Conservation (phyloP, 164 flowering plant species). For the Chimonanthus salicifolius region DNA sequence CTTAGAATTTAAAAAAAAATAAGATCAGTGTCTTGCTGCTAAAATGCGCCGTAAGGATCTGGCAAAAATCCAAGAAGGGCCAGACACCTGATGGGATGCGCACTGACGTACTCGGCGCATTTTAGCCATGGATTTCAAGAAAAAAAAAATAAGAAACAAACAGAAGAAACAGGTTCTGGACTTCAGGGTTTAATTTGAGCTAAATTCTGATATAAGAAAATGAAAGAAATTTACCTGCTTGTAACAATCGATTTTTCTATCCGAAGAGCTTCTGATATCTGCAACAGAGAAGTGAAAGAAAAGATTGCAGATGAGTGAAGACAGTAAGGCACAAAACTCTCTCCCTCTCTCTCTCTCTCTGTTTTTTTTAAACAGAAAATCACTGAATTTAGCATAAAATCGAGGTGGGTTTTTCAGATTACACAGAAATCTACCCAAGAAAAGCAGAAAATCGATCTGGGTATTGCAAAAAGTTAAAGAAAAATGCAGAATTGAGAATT, state of each 20-base stretch:
- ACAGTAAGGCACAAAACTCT: background rate
- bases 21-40: background rate
- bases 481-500: background rate
- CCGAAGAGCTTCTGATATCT: slow-evolving; percentile 10
- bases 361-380: background rate
- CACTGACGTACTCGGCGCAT: background rate
- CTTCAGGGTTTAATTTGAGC: no score
- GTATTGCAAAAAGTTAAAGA: slow-evolving; percentile 3
- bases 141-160: background rate
- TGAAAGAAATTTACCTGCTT: slow-evolving; percentile 11
- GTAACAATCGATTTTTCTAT: background rate
- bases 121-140: background rate
- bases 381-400: background rate
- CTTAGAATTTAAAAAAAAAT: no score
- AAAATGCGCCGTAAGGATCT: background rate
- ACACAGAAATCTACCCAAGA: background rate
- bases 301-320: background rate
- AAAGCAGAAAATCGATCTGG: background rate
- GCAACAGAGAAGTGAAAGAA: background rate
- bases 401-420: slow-evolving; percentile 7
- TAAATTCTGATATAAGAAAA: no score
- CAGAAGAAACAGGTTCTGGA: no score
- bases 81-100: background rate
- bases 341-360: no score
- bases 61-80: background rate